Conservation (phyloP, 2,329 filamentous ascomycete species). For the Fusarium fracticaudum region DNA sequence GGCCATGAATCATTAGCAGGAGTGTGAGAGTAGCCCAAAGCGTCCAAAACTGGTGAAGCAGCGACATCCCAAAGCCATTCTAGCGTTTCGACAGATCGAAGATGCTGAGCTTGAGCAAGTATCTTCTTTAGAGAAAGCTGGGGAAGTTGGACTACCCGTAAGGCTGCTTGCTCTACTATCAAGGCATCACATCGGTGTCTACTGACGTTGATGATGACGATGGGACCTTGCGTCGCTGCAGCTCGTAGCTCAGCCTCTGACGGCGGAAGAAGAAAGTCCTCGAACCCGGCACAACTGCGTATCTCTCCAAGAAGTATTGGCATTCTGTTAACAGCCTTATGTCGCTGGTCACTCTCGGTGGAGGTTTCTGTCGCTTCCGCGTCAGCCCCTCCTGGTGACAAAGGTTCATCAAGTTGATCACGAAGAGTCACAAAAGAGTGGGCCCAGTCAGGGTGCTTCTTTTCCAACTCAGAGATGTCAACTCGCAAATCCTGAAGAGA, state of each 20-base stretch:
- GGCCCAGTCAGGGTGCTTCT: not conserved
- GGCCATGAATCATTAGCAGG: no score
- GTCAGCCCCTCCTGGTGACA: not conserved
- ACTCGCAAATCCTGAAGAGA: not conserved
- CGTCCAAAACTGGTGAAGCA: no score
- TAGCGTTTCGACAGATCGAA: no score
- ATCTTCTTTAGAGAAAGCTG: not conserved
- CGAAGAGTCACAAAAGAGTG: not conserved
- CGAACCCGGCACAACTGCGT: not conserved
- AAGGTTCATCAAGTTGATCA: not conserved
- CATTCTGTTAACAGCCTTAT: not conserved
- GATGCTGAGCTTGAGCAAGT: not conserved
- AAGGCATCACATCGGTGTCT: not conserved
- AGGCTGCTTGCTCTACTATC: not conserved
- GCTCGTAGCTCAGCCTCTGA: not conserved
- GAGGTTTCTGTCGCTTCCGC: not conserved
- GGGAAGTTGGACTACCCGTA: not conserved
- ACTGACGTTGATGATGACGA: not conserved
- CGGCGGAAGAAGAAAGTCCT: not conserved
- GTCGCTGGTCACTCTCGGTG: not conserved
- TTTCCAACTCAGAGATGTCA: not conserved
- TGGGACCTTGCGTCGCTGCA: not conserved
- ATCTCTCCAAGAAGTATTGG: not conserved
- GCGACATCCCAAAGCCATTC: no score
- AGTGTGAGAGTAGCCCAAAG: no score